A percentile compares a stretch with the other conserved stretches of the same genome.
These are phyloP conservation scores for Margaritispora aquatica DNA, from an alignment of 495 filamentous ascomycete species.

Conservation along the genomic window DNA sequence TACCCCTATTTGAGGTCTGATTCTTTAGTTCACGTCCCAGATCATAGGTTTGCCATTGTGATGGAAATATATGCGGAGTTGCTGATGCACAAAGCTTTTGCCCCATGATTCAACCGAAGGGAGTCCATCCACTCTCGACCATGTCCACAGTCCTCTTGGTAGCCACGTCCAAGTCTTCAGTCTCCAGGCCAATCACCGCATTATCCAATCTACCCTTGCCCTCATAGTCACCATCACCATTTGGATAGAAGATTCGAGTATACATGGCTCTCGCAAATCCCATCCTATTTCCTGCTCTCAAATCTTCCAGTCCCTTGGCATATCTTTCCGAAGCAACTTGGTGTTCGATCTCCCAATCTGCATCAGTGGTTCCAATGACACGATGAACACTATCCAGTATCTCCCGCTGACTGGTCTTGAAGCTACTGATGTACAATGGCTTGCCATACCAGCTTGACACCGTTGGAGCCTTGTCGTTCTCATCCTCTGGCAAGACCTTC, in stretches of 20 bases:
- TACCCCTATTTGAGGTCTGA: too few species aligned
- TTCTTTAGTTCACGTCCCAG: too few species aligned
- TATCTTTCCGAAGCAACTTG: constrained; percentile 1
- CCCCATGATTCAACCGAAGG: constrained; percentile 8
- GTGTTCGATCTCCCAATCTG: constrained; percentile 14
- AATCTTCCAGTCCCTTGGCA: constrained; percentile 4
- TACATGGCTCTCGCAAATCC: constrained; percentile 13
- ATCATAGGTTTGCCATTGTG: too few species aligned
- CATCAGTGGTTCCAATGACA: constrained; percentile 1
- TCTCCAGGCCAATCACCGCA: constrained; percentile 8
- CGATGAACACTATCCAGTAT: constrained; percentile 44
- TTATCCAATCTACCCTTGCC: constrained; percentile 9
- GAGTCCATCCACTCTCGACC: constrained; percentile 12
- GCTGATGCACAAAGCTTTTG: too few species aligned
- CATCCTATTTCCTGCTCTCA: constrained; percentile 10
- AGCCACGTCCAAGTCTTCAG: constrained; percentile 15
- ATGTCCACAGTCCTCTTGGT: constrained; percentile 18
- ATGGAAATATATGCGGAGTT: background rate
- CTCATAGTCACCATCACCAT: constrained; percentile 14
- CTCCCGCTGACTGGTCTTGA: constrained; percentile 39
- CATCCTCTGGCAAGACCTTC: constrained; percentile 21
- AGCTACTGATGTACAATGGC: constrained; percentile 33
- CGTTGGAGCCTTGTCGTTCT: constrained; percentile 31
- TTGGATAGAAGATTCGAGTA: constrained; percentile 14
- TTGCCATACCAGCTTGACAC: constrained; percentile 34